Conservation (phyloP, 1,139 yeast genomes). For the Debaryomyces psychrophilus region DNA sequence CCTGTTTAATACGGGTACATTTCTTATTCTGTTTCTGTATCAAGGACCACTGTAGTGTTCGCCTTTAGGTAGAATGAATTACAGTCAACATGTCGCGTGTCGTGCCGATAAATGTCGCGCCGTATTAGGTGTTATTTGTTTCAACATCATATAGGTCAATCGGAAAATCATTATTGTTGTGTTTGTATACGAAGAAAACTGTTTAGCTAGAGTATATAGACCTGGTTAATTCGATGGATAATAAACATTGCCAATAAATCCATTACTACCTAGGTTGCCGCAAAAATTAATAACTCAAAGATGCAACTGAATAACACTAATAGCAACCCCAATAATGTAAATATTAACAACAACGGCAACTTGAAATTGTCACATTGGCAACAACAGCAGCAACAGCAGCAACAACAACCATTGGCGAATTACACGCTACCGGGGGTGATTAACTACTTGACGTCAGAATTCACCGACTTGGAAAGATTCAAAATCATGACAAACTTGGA, state of each 20-base stretch:
- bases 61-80: background rate
- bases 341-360: constrained; percentile 5
- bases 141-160: background rate
- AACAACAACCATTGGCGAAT: constrained; percentile 28
- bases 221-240: constrained; percentile 1
- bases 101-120: background rate
- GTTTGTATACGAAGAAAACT: background rate
- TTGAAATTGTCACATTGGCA: constrained; percentile 12
- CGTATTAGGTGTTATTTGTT: background rate
- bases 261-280: background rate
- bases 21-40: background rate
- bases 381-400: constrained; percentile 14
- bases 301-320: constrained; percentile 3
- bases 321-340: constrained; percentile 1
- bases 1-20: background rate
- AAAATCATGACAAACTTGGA: constrained; percentile 60
- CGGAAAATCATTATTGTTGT: background rate
- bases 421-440: constrained; percentile 69
- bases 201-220: background rate
- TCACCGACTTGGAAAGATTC: constrained; percentile 59
- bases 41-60: background rate
- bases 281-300: constrained; percentile 1
- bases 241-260: background rate
- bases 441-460: constrained; percentile 61
- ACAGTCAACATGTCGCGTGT: background rate